phyloP scores from a whole-genome alignment of 108 stramenopile species.

The Cylindrotheca closterium region DNA sequence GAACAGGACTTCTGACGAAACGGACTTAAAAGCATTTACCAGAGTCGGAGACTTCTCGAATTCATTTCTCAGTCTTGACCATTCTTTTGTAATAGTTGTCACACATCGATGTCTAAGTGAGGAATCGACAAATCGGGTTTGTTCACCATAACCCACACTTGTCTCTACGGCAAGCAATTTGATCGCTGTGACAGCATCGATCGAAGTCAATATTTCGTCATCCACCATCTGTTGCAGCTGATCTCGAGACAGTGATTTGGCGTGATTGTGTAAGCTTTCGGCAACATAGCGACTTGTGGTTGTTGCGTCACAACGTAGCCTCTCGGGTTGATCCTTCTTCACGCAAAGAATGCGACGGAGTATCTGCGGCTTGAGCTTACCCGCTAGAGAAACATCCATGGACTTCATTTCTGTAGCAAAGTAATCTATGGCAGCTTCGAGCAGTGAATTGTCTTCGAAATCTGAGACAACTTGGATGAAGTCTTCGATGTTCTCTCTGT shows the following conservation, averaged over 20 bases:
- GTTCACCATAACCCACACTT: neutral
- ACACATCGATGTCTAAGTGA: constrained; percentile 19
- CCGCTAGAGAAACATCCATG: constrained; percentile 9
- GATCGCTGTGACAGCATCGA: constrained; percentile 27
- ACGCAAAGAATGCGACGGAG: constrained; percentile 3
- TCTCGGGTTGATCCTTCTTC: neutral
- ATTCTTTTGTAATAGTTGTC: constrained; percentile 5
- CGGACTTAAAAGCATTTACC: constrained; percentile 14
- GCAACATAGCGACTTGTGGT: constrained; percentile 19
- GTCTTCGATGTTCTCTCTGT: constrained; percentile 16
- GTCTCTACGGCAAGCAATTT: constrained; percentile 20
- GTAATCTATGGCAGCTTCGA: constrained; percentile 12
- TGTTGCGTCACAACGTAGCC: neutral
- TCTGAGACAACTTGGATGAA: constrained; percentile 16
- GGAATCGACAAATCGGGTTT: neutral
- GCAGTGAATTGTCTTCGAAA: constrained; percentile 16
- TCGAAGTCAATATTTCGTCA: constrained; percentile 7
- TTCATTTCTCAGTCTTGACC: constrained; percentile 6
- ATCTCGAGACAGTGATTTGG: constrained; percentile 1
- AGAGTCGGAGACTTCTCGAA: constrained; percentile 4
- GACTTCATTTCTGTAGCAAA: constrained; percentile 20
- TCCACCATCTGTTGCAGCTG: constrained; percentile 9
- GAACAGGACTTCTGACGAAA: constrained; percentile 14
- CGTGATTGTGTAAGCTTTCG: constrained; percentile 9
- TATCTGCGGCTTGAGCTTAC: constrained; percentile 16